These are phyloP conservation scores for Lasiosphaeria miniovina DNA, from an alignment of 495 filamentous ascomycete genomes.

Conservation along the genomic window DNA sequence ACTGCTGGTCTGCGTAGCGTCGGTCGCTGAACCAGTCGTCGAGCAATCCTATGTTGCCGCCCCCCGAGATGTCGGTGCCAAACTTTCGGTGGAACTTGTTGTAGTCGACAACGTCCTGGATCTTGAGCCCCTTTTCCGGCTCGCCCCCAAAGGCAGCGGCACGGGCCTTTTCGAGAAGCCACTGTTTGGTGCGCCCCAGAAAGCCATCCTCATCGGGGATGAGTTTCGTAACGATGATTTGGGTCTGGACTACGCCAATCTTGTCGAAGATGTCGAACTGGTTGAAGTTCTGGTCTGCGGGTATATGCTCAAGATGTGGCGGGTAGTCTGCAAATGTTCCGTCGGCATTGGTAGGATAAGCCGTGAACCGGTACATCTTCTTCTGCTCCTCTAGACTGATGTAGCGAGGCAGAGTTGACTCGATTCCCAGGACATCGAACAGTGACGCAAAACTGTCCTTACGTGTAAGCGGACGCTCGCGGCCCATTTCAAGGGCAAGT, in stretches of 20 bases:
- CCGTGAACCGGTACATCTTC: slow-evolving; percentile 30
- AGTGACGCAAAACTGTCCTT: slow-evolving; percentile 31
- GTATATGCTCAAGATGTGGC: slow-evolving; percentile 33
- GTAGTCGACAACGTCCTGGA: slow-evolving; percentile 40
- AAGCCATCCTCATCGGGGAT: slow-evolving; percentile 33
- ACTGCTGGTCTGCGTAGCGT: slow-evolving; percentile 48
- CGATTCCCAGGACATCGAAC: slow-evolving; percentile 36
- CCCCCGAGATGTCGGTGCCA: slow-evolving; percentile 37
- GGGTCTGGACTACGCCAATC: slow-evolving; percentile 31
- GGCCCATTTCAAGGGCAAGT: background rate
- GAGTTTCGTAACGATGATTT: slow-evolving; percentile 34
- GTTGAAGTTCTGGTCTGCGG: slow-evolving; percentile 23
- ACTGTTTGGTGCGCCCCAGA: slow-evolving; percentile 28
- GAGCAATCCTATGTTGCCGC: slow-evolving; percentile 42
- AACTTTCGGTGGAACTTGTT: slow-evolving; percentile 35
- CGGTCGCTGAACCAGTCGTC: slow-evolving; percentile 50
- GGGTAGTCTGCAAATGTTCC: slow-evolving; percentile 31
- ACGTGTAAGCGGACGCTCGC: background rate
- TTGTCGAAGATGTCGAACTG: slow-evolving; percentile 32
- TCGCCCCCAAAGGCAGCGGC: slow-evolving; percentile 28
- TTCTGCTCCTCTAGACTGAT: slow-evolving; percentile 29
- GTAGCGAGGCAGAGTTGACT: slow-evolving; percentile 33
- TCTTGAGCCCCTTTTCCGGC: slow-evolving; percentile 33
- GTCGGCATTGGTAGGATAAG: slow-evolving; percentile 28
- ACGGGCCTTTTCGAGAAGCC: slow-evolving; percentile 26